Evolutionary conservation across 495 filamentous ascomycete species (phyloP).

Genomic region (Neurospora sp.): DNA sequence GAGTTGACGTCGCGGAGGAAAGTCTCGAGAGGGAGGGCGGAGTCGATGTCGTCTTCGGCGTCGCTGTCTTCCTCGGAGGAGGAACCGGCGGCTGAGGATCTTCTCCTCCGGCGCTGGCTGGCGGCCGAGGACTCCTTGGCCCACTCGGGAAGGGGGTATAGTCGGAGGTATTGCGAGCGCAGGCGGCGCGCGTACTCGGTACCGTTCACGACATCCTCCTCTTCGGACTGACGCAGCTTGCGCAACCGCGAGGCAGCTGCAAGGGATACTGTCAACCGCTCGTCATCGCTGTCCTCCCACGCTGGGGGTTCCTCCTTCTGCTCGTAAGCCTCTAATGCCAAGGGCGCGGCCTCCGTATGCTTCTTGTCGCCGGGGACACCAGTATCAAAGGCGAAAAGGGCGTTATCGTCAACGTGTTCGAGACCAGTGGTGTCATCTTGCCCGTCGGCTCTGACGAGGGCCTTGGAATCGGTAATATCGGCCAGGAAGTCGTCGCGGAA

Average conservation of each 20-base stretch:
- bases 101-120: constrained; percentile 47
- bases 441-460: constrained; percentile 16
- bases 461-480: constrained; percentile 23
- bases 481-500: constrained; percentile 32
- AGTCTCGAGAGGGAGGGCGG: constrained; percentile 65
- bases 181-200: constrained; percentile 74
- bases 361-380: constrained; percentile 23
- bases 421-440: constrained; percentile 24
- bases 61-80: constrained; percentile 52
- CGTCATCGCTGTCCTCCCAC: constrained; percentile 96
- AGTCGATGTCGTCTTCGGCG: constrained; percentile 48
- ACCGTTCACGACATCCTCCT: constrained; percentile 77
- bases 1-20: constrained; percentile 61
- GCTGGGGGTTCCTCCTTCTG: constrained; percentile 40
- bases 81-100: constrained; percentile 38
- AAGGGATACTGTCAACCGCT: constrained; percentile 73
- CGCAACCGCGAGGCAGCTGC: constrained; percentile 60
- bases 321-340: constrained; percentile 20
- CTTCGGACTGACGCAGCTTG: constrained; percentile 69
- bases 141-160: constrained; percentile 78
- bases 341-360: constrained; percentile 28
- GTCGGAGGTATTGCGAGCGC: constrained; percentile 67
- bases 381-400: constrained; percentile 42
- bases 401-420: constrained; percentile 53
- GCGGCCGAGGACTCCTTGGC: constrained; percentile 39